Evolutionary conservation across 1,284 basidiomycete genomes (phyloP), one percentile per base, ranked within the genome.

Genomic region (Pholiota adiposa): DNA sequence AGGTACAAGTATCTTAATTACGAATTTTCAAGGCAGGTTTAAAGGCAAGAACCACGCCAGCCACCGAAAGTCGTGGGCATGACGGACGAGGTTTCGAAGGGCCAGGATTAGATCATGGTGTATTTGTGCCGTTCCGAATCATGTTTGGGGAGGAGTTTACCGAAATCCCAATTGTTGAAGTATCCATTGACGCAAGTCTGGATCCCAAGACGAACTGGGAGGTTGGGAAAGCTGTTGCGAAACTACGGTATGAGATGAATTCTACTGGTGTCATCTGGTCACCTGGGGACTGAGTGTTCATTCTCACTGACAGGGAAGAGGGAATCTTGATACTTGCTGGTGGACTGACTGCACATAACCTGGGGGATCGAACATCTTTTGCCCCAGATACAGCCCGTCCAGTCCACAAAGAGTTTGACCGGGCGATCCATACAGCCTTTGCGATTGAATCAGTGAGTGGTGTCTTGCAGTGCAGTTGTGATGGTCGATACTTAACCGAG

Each of bases 91-190:
- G 88, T 0, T 87, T 84, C 68, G 55, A 69, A 43, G 87, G 86
- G 2, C 84, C 88, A 1, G 88, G 81, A 69, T 69, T 83, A 56
- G 89, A 90, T 65, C 89, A 91, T 66, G 89, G 89, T 33, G 86
- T 90, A 51, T 92, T 93, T 69, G 78, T 92, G 7, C 90, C 90
- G 0, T 92, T 92, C 78, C 78, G 81, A 50, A 70, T 89, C 57
- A 93, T 92, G 90, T 92, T 92, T 66, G 87, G 87, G 12, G 83
- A 88, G 40, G 77, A 80, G 58, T 81, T 85, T 58, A 78, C 69
- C 27, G 78, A 81, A 8, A 74, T 90, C 7, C 89, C 89, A 3
- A 80, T 91, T 63, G 82, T 90, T 8, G 80, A 92, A 73, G 89
- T 86, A 2, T 89, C 88, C 25, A 87, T 92, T 59, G 87, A 91